phyloP scores from a whole-genome alignment of 495 filamentous ascomycete species.

The Sordaria brevicollis region DNA sequence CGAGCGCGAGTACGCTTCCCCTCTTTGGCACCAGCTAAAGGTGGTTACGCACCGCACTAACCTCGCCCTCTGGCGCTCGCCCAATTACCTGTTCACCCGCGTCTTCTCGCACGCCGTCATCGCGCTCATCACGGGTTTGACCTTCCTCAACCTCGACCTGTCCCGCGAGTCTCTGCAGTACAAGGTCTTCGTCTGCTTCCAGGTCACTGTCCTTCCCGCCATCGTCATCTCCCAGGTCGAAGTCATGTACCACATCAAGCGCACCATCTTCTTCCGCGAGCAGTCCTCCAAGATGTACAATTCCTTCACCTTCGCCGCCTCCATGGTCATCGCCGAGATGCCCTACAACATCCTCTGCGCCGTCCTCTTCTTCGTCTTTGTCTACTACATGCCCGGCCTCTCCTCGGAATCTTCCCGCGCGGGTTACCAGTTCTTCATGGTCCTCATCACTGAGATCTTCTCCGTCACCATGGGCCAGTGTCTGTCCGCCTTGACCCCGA shows the following conservation, averaged over 20 bases:
- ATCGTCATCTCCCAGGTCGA: slow-evolving; percentile 70
- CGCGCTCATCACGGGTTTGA: slow-evolving; percentile 62
- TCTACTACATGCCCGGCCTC: slow-evolving; percentile 66
- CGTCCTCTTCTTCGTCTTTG: slow-evolving; percentile 60
- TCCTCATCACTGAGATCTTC: slow-evolving; percentile 68
- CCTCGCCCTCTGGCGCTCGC: slow-evolving; percentile 61
- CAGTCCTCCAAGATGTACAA: slow-evolving; percentile 69
- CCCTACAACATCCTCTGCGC: slow-evolving; percentile 69
- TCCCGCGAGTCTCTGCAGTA: slow-evolving; percentile 62
- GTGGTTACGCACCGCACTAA: slow-evolving; percentile 54
- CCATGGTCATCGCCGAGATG: slow-evolving; percentile 64
- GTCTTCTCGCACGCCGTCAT: slow-evolving; percentile 68
- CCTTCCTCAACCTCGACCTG: slow-evolving; percentile 58
- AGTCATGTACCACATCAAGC: slow-evolving; percentile 63
- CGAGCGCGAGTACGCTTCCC: slow-evolving; percentile 66
- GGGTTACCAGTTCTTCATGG: slow-evolving; percentile 75
- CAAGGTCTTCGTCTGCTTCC: slow-evolving; percentile 76
- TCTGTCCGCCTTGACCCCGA: slow-evolving; percentile 58
- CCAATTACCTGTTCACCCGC: slow-evolving; percentile 68
- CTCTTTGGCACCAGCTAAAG: slow-evolving; percentile 59
- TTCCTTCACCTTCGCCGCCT: slow-evolving; percentile 57
- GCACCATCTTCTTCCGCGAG: slow-evolving; percentile 70
- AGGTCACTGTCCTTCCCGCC: slow-evolving; percentile 64
- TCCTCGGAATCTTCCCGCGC: slow-evolving; percentile 45
- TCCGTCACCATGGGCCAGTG: slow-evolving; percentile 62